phyloP scores from a whole-genome alignment of 2,329 filamentous ascomycete species.

The Phyllosticta citrichinensis region DNA sequence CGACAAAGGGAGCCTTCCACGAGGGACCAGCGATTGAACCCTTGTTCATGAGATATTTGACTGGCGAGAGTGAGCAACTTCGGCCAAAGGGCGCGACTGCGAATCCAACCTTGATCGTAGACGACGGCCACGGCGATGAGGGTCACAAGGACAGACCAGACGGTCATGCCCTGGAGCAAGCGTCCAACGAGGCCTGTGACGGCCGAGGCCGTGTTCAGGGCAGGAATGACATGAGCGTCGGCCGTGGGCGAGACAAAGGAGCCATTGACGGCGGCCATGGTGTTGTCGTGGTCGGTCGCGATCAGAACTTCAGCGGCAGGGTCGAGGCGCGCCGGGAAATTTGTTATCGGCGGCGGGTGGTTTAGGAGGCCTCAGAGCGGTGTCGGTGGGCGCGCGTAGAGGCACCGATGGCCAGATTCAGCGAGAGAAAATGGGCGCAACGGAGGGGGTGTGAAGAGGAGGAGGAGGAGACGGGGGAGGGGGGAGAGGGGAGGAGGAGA shows the following conservation, averaged over 20 bases:
- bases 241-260: conserved; percentile 31
- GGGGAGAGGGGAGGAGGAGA: background rate
- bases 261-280: conserved; percentile 21
- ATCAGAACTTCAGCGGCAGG: background rate
- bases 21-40: conserved; percentile 37
- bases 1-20: conserved; percentile 50
- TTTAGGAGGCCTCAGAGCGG: background rate
- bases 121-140: conserved; percentile 60
- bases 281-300: background rate
- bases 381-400: background rate
- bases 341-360: background rate
- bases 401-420: background rate
- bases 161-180: conserved; percentile 22
- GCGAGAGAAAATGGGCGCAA: background rate
- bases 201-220: conserved; percentile 20
- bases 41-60: conserved; percentile 38
- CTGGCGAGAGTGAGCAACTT: conserved; percentile 21
- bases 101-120: conserved; percentile 78
- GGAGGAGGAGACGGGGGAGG: background rate
- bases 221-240: conserved; percentile 26
- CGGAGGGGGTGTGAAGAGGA: background rate
- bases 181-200: conserved; percentile 22
- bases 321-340: background rate
- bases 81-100: background rate
- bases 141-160: conserved; percentile 53